Evolutionary conservation across 1,139 yeast genomes (phyloP), one percentile per base, ranked within the genome.

Genomic region (Sugiyamaella xylanicola): DNA sequence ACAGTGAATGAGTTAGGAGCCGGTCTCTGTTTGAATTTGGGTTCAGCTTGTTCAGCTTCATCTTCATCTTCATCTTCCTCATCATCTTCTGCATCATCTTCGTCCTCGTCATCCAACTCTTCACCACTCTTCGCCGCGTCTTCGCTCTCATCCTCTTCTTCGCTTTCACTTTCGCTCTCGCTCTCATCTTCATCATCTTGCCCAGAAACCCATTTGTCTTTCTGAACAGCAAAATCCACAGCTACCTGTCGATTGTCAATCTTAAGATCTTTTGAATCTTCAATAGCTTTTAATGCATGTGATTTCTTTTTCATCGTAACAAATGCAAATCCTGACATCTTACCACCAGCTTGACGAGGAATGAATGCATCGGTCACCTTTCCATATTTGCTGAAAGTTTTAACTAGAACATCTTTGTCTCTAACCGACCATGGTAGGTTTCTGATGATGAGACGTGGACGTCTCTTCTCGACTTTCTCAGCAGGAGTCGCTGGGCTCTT

Each of bases 401-500:
- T 85, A 68, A 82, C 84, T 66, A 93, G 77, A 54, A 81, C 83
- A 9, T 82, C 83, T 3, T 95, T 86, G 59, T 86, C 85, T 70
- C 93, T 84, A 51, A 95, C 85, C 8, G 97, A 86, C 99, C 99
- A 93, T 19, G 99, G 99, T 71, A 93, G 80, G 70, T 93, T 93
- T 69, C 99, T 82, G 49, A 93, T 78, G 65, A 93, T 92, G 59
- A 93, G 76, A 65, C 97, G 82, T 2, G 97, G 93, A 65, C 85
- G 80, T 71, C 95, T 82, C 68, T 85, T 86, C 63, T 75, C 80
- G 19, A 73, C 73, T 2, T 62, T 63, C 32, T 60, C 61, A 25
- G 64, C 63, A 21, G 56, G 37, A 21, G 49, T n/a, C n/a, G n/a
- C n/a, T n/a, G n/a, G n/a, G n/a, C n/a, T n/a, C 56, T 25, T 25